phyloP scores from a whole-genome alignment of 176 grass and related monocot species.

The Oryza australiensis region DNA sequence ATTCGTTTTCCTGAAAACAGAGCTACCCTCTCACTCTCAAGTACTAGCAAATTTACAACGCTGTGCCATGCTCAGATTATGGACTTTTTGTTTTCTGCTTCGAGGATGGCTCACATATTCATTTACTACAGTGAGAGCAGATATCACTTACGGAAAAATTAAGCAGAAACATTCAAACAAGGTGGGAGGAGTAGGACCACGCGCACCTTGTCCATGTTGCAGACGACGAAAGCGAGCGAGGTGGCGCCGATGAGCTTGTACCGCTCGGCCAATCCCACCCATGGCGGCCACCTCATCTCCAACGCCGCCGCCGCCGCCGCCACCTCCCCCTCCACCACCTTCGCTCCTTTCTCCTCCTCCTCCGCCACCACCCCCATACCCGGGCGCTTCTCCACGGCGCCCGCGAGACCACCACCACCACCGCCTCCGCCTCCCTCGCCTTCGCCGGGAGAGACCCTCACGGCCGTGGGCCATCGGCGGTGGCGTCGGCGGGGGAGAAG shows the following conservation, averaged over 20 bases:
- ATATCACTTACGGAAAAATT: neutral
- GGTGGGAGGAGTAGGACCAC: neutral
- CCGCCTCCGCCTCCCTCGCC: slow-evolving; percentile 3
- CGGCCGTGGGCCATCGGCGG: neutral
- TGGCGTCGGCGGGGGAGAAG: neutral
- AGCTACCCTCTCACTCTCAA: too few relatives aligned
- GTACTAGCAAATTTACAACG: neutral
- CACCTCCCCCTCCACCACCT: slow-evolving; percentile 9
- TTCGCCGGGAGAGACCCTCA: slow-evolving; percentile 44
- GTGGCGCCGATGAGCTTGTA: slow-evolving; percentile 85
- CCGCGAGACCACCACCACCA: slow-evolving; percentile 13
- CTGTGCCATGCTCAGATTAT: neutral
- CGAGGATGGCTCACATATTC: neutral
- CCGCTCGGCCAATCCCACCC: slow-evolving; percentile 62
- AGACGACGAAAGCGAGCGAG: slow-evolving; percentile 93
- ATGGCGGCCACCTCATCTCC: slow-evolving; percentile 65
- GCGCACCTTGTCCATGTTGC: slow-evolving; percentile 98
- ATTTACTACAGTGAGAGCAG: neutral
- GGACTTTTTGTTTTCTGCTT: neutral
- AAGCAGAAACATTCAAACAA: neutral
- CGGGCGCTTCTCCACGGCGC: slow-evolving; percentile 44
- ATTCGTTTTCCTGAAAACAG: too few relatives aligned
- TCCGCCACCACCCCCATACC: slow-evolving; percentile 17
- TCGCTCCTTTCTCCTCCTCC: slow-evolving; percentile 29
- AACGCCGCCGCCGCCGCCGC: slow-evolving; percentile 18